A percentile compares a stretch with the other conserved stretches of the same genome.
phyloP scores from a whole-genome alignment of 2,329 filamentous ascomycete species.

The Hypoxylon sp. region DNA sequence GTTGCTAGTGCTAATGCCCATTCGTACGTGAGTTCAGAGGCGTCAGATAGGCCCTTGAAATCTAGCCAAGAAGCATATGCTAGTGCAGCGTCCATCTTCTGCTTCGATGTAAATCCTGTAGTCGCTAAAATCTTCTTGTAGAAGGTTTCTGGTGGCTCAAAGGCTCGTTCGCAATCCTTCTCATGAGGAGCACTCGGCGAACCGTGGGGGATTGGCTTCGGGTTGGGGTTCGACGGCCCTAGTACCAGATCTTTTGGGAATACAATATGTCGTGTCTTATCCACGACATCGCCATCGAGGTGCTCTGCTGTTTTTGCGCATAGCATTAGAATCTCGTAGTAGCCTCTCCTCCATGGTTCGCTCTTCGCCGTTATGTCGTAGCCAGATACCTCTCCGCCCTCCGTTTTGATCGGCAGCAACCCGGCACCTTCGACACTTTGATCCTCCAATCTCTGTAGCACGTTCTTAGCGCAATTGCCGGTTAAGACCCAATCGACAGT shows the following conservation, averaged over 20 bases:
- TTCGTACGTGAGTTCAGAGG: conserved; percentile 79
- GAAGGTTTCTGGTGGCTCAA: conserved; percentile 78
- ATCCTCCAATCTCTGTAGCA: conserved; percentile 79
- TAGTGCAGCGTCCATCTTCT: conserved; percentile 85
- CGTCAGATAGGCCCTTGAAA: conserved; percentile 77
- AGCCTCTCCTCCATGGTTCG: conserved; percentile 88
- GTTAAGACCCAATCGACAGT: conserved; percentile 79
- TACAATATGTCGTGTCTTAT: conserved; percentile 75
- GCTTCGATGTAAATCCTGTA: conserved; percentile 81
- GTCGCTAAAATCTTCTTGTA: conserved; percentile 89
- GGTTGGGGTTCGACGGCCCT: conserved; percentile 86
- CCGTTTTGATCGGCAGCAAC: conserved; percentile 68
- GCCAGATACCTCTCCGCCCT: conserved; percentile 63
- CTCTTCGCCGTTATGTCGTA: conserved; percentile 82
- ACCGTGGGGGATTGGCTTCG: conserved; percentile 78
- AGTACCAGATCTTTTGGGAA: conserved; percentile 82
- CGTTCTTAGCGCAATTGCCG: conserved; percentile 70
- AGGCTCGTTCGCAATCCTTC: conserved; percentile 80
- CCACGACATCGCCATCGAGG: conserved; percentile 82
- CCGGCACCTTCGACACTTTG: conserved; percentile 76
- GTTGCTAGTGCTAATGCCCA: conserved; percentile 84
- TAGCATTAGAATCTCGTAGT: conserved; percentile 86
- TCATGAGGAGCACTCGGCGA: conserved; percentile 76
- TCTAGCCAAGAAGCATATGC: conserved; percentile 89
- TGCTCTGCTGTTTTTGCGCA: conserved; percentile 83